Base-by-base conservation (phyloP, 306 rosid genomes). In the Luffa acutangula region DNA sequence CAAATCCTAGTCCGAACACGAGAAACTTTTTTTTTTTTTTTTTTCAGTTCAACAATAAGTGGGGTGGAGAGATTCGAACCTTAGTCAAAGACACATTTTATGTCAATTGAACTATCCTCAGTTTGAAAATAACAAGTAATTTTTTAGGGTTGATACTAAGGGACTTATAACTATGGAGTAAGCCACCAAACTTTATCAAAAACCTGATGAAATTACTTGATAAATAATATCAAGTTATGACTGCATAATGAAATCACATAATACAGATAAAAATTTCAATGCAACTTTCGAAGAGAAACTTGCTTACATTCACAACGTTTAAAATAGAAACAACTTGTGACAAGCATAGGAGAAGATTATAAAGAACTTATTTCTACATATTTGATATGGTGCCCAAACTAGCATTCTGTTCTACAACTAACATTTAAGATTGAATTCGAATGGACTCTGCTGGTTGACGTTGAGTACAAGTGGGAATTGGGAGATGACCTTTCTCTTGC, bases 401-500 rank as follows among this genome's bases (percentile, higher is more conserved):
- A 37, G 73, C 49, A 66, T 17, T 5, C 15, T 18, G 3, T 66
- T 10, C 31, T 7, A 13, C 2, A 10, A 39, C 51, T 17, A 43
- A 41, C 33, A 49, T 36, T 39, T n/a, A 79, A 17, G 81, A 48
- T 65, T 79, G 81, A 52, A 79, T 80, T 78, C 78, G 71, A 67
- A 83, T 15, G 42, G 91, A 82, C 31, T 92, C 85, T 75, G 81
- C 65, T 51, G 85, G 84, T 51, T 84, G 87, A 25, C 83, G 84
- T 51, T 84, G 87, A 25, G 84, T 18, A 5, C 82, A 89, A 5
- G 79, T 46, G 6, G 62, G 81, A 13, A 37, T 39, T 66, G 89
- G 80, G 81, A 95, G 93, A 82, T 87, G 93, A 42, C 97, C 97
- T 71, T 90, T 93, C 77, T 95, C 91, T 80, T 91, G 99, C 57